Percentiles rank a stretch among this genome's conserved stretches.
Evolutionary conservation across 768 basidiomycete species (phyloP).

Genomic region (Ephemerocybe angulata): DNA sequence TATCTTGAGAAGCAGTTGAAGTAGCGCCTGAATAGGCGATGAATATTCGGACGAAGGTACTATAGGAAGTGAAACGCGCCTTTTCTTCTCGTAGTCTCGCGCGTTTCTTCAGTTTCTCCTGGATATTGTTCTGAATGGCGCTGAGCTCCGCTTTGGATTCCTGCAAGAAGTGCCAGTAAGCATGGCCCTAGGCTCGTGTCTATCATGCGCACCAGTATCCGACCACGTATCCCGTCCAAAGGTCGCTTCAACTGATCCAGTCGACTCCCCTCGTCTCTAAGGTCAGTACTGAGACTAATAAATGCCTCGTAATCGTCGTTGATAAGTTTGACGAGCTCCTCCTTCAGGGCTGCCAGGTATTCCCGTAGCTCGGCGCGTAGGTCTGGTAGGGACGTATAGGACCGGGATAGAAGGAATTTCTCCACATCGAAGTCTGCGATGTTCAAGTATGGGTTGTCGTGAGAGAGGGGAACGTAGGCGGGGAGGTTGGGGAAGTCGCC

Average conservation of each 20-base stretch:
- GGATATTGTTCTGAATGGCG: slow-evolving; percentile 66
- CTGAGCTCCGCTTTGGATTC: slow-evolving; percentile 62
- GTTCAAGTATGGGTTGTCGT: slow-evolving; percentile 70
- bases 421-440: slow-evolving; percentile 75
- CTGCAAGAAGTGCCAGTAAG: no score
- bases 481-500: slow-evolving; percentile 49
- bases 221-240: slow-evolving; percentile 53
- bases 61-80: slow-evolving; percentile 28
- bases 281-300: slow-evolving; percentile 90
- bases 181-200: no score
- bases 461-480: slow-evolving; percentile 69
- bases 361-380: slow-evolving; percentile 83
- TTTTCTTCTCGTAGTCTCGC: slow-evolving; percentile 82
- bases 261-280: slow-evolving; percentile 79
- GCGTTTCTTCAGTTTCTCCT: slow-evolving; percentile 73
- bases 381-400: slow-evolving; percentile 83
- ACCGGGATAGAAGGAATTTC: slow-evolving; percentile 80
- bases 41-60: slow-evolving; percentile 4
- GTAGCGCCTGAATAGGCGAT: slow-evolving; percentile 52
- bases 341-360: slow-evolving; percentile 79
- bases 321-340: slow-evolving; percentile 92
- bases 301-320: slow-evolving; percentile 99
- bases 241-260: slow-evolving; percentile 68
- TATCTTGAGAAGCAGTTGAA: slow-evolving; percentile 86
- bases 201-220: slow-evolving; percentile 65